Conservation (phyloP, 169 alveolate species). For the Pseudocohnilembus persalinus region DNA sequence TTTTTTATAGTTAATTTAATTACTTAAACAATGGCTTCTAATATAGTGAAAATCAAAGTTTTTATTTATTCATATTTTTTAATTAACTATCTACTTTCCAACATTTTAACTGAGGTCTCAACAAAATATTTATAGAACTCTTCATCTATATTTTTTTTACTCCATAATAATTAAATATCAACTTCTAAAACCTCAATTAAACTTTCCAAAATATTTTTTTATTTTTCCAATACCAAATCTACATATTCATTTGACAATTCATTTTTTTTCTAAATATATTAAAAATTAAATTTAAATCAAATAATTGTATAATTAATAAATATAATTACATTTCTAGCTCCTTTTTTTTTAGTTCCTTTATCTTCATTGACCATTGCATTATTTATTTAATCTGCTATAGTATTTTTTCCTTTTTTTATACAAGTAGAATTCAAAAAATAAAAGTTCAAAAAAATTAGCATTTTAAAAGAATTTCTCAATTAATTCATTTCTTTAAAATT, state of each 20-base stretch:
- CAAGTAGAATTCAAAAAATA: conserved; percentile 21
- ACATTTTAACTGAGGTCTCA: conserved; percentile 60
- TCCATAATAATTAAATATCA: conserved; percentile 57
- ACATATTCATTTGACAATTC: conserved; percentile 11
- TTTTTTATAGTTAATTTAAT: conserved; percentile 49
- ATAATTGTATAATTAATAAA: no score
- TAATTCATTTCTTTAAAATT: background rate
- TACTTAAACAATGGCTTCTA: conserved; percentile 49
- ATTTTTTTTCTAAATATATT: conserved; percentile 7
- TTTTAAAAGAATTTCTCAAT: conserved; percentile 5
- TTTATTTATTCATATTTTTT: conserved; percentile 51
- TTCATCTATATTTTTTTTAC: conserved; percentile 61
- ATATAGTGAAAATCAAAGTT: conserved; percentile 44
- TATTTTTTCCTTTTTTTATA: conserved; percentile 7
- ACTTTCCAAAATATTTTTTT: conserved; percentile 6
- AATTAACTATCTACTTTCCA: conserved; percentile 63
- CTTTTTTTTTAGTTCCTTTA: background rate
- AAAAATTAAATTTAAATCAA: background rate
- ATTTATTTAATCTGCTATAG: background rate
- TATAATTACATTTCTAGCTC: background rate
- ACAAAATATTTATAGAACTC: conserved; percentile 55
- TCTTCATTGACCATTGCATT: background rate
- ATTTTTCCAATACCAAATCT: conserved; percentile 11
- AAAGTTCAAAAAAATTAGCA: conserved; percentile 11
- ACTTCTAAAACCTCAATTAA: conserved; percentile 14